phyloP scores from a whole-genome alignment of 2,329 filamentous ascomycete species.

The Diaporthe eres region DNA sequence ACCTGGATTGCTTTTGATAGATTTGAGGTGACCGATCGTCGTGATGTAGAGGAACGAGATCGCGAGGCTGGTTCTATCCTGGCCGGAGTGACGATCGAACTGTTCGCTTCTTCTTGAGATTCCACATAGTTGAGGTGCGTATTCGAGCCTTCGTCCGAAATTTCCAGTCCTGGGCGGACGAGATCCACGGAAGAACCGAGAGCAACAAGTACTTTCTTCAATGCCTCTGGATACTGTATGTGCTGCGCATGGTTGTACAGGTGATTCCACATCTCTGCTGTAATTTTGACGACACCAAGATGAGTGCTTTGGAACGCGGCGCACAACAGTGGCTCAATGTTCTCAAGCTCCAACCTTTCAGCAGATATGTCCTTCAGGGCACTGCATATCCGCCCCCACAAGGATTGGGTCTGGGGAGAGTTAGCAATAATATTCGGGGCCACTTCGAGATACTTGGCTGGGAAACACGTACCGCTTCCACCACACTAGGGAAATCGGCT shows the following conservation, averaged over 20 bases:
- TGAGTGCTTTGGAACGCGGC: conserved; percentile 73
- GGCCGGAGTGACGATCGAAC: conserved; percentile 48
- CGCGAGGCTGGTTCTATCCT: conserved; percentile 45
- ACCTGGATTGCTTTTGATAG: conserved; percentile 52
- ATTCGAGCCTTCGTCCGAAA: conserved; percentile 55
- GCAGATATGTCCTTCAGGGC: conserved; percentile 54
- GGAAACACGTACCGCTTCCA: conserved; percentile 59
- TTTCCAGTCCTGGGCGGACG: conserved; percentile 59
- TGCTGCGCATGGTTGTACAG: conserved; percentile 73
- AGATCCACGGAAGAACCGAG: conserved; percentile 69
- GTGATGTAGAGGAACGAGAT: conserved; percentile 44
- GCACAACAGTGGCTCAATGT: conserved; percentile 68
- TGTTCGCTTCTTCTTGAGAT: conserved; percentile 62
- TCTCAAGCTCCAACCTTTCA: conserved; percentile 61
- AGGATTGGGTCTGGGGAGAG: conserved; percentile 56
- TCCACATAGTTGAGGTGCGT: conserved; percentile 60
- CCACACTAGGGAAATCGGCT: conserved; percentile 56
- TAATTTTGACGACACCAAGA: conserved; percentile 64
- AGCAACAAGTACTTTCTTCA: conserved; percentile 74
- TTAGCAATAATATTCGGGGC: conserved; percentile 47
- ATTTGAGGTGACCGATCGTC: conserved; percentile 51
- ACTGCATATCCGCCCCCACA: conserved; percentile 66
- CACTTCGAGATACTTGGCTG: background rate
- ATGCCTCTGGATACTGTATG: conserved; percentile 74
- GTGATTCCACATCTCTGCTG: conserved; percentile 75